Conservation (phyloP, 2,329 filamentous ascomycete genomes). For the Fusarium drepaniforme region DNA sequence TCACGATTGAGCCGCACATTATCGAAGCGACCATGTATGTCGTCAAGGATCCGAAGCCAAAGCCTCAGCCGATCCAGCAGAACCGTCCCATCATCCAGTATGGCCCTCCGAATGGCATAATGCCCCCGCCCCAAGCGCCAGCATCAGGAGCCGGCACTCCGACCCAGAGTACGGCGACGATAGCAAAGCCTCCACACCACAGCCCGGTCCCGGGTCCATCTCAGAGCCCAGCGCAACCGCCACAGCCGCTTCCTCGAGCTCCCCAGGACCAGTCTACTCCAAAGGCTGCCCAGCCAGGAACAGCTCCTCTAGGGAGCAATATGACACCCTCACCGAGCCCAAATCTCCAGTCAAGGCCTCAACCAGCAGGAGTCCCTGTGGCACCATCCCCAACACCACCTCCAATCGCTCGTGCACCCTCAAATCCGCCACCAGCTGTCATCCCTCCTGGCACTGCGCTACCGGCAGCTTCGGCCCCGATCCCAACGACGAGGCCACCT, state of each 20-base stretch:
- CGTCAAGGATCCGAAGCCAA: conserved; percentile 73
- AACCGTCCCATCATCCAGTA: conserved; percentile 73
- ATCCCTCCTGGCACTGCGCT: conserved; percentile 26
- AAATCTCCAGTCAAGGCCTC: conserved; percentile 33
- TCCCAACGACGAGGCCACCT: conserved; percentile 47
- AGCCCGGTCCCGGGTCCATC: conserved; percentile 35
- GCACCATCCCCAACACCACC: conserved; percentile 39
- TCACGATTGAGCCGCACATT: conserved; percentile 84
- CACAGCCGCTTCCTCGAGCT: conserved; percentile 28
- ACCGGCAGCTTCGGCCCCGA: conserved; percentile 33
- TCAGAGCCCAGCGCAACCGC: conserved; percentile 33
- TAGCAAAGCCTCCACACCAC: conserved; percentile 31
- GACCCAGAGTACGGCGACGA: conserved; percentile 30
- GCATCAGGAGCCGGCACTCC: conserved; percentile 43
- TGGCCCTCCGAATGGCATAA: conserved; percentile 71
- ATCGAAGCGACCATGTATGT: conserved; percentile 81
- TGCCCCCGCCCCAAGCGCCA: conserved; percentile 65
- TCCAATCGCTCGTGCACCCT: conserved; percentile 33
- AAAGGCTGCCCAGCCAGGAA: conserved; percentile 23
- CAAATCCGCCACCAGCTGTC: conserved; percentile 29
- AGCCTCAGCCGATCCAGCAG: conserved; percentile 52
- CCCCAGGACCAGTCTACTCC: conserved; percentile 24
- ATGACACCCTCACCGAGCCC: conserved; percentile 32
- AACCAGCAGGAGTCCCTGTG: conserved; percentile 23
- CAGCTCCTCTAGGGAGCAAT: conserved; percentile 30